These are phyloP conservation scores for Suzukiozyma palmioleophila DNA, from an alignment of 1,139 yeast species.

Conservation along the genomic window DNA sequence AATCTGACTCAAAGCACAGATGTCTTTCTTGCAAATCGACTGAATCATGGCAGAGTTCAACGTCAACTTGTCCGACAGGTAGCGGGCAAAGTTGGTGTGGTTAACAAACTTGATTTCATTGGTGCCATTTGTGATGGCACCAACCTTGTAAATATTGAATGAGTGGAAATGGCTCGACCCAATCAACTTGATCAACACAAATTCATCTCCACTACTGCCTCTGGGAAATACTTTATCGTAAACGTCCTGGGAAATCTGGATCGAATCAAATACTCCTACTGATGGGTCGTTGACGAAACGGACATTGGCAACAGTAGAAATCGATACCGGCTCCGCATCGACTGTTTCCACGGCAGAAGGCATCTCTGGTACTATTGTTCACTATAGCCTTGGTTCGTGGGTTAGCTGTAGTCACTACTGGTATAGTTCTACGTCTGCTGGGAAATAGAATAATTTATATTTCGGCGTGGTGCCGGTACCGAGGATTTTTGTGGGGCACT, in stretches of 20 bases:
- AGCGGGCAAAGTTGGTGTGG: slow-evolving; percentile 25
- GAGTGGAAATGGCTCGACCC: slow-evolving; percentile 40
- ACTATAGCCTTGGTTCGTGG: too few relatives aligned
- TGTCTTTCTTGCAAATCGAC: slow-evolving; percentile 21
- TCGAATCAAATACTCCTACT: slow-evolving; percentile 21
- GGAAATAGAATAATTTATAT: neutral
- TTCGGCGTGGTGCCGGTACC: neutral
- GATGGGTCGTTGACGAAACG: slow-evolving; percentile 30
- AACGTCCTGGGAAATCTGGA: slow-evolving; percentile 34
- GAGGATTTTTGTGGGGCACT: neutral
- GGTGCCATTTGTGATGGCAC: slow-evolving; percentile 18
- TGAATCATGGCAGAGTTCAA: slow-evolving; percentile 29
- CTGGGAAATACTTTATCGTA: slow-evolving; percentile 30
- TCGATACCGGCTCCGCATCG: neutral
- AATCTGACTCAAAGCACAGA: slow-evolving; percentile 28
- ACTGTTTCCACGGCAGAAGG: slow-evolving; percentile 1
- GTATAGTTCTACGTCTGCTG: neutral
- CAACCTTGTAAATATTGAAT: slow-evolving; percentile 34
- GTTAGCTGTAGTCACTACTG: too few relatives aligned
- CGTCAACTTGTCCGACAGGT: slow-evolving; percentile 31
- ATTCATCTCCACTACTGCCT: slow-evolving; percentile 13
- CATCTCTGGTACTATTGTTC: neutral
- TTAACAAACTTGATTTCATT: slow-evolving; percentile 36
- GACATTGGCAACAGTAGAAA: slow-evolving; percentile 23
- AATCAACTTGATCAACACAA: slow-evolving; percentile 32